phyloP scores from a whole-genome alignment of 1,284 basidiomycete species.

The Mycosarcoma mackinlayi region DNA sequence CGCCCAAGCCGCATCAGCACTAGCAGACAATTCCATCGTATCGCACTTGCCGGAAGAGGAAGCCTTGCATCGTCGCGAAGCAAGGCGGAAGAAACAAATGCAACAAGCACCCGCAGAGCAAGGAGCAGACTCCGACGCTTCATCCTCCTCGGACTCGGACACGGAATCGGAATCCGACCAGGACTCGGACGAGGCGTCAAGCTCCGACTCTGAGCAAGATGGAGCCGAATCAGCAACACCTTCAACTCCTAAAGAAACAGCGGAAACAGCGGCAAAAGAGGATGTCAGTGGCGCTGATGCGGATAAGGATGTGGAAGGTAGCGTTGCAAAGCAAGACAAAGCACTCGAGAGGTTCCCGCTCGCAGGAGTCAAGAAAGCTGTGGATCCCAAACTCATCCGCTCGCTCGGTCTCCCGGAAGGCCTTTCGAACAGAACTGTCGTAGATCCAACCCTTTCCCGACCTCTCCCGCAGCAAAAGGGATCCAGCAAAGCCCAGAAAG shows the following conservation, averaged over 20 bases:
- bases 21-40: conserved; percentile 20
- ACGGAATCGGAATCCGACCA: conserved; percentile 6
- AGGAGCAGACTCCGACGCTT: conserved; percentile 1
- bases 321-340: conserved; percentile 12
- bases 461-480: conserved; percentile 24
- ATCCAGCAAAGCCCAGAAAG: conserved; percentile 6
- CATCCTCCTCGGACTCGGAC: conserved; percentile 14
- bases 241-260: neutral
- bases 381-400: conserved; percentile 47
- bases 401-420: conserved; percentile 60
- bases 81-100: conserved; percentile 8
- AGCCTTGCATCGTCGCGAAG: conserved; percentile 19
- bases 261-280: neutral
- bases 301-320: neutral
- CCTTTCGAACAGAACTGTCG: conserved; percentile 48
- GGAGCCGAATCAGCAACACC: conserved; percentile 15
- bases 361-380: conserved; percentile 42
- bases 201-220: conserved; percentile 12
- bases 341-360: conserved; percentile 35
- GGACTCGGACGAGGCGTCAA: conserved; percentile 16
- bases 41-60: conserved; percentile 37
- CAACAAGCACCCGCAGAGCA: neutral
- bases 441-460: conserved; percentile 46
- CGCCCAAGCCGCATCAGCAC: conserved; percentile 3
- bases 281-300: no score